Base-by-base conservation (phyloP, 2,329 filamentous ascomycete species). In the Fusarium denticulatum region DNA sequence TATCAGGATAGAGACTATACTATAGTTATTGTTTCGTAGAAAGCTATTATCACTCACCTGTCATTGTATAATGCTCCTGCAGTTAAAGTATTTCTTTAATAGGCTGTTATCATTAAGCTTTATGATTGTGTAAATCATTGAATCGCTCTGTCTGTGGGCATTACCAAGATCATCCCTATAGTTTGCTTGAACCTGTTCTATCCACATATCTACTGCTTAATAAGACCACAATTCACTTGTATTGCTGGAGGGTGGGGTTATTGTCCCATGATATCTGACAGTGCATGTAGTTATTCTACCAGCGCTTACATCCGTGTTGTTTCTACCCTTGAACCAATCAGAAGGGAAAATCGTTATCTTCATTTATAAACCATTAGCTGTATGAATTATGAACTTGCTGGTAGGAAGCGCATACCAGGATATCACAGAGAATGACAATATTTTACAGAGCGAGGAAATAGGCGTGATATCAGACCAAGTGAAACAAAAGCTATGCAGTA, bases 1-100 rank as follows among this genome's bases (percentile, higher is more conserved):
- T 28, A 28, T 28, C 26, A 28, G 26, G 26, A 28, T 28, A 5
- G 26, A 28, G 26, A 28, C 26, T 5, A 28, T 28, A 28, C 26
- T 28, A 28, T 28, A 28, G 26, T 28, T 28, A 5, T 28, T 28
- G 26, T 28, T 28, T 7, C 7, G 26, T 28, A 28, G 7, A 28
- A 7, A 13, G 24, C 11, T 6, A 0, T 3, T 4, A 30, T 11
- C 1, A 10, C 0, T 6, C 3, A n/a, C n/a, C 18, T 13, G 7
- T 40, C 32, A 45, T 22, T 37, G 20, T 24, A 61, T 1, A 15
- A 15, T 30, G 7, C 39, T 61, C 26, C 39, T 61, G 14, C 26
- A 62, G 22, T 58, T n/a, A 6, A 40, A 62, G 15, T 52, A 62
- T 32, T 40, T 58, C 4, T 15, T 58, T 1, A 14, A 40, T 3